Evolutionary conservation across 192 early-diverging fungal genomes (phyloP).

Genomic region (Chytriomyces sp.): DNA sequence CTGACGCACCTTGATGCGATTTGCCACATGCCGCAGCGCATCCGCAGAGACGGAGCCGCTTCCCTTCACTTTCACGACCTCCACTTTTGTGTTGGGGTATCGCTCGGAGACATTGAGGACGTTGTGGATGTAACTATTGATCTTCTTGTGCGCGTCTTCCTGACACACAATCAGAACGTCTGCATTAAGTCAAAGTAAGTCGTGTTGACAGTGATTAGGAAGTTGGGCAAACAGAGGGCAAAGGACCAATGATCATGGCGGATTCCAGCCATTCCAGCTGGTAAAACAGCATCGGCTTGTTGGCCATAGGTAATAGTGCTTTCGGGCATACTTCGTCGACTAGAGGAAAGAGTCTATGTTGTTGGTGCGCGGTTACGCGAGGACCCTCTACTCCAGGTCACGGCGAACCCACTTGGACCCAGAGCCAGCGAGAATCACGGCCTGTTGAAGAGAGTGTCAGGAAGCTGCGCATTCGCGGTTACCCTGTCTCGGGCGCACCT

Average conservation of each 20-base stretch:
- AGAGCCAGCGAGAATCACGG: slow-evolving; percentile 22
- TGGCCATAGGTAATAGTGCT: slow-evolving; percentile 90
- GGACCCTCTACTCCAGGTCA: background rate
- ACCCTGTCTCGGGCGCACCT: background rate
- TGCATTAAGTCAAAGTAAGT: slow-evolving; percentile 37
- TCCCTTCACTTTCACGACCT: slow-evolving; percentile 55
- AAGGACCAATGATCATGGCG: slow-evolving; percentile 64
- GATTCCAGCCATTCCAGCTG: slow-evolving; percentile 91
- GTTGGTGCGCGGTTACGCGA: background rate
- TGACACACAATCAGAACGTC: slow-evolving; percentile 78
- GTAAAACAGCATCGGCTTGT: slow-evolving; percentile 94
- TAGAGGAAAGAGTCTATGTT: slow-evolving; percentile 48
- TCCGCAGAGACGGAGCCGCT: slow-evolving; percentile 74
- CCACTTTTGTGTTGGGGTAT: slow-evolving; percentile 67
- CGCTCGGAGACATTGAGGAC: slow-evolving; percentile 31
- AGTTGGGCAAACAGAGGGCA: background rate
- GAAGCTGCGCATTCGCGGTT: background rate
- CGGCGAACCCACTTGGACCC: slow-evolving; percentile 12
- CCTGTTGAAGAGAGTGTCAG: background rate
- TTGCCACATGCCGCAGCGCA: slow-evolving; percentile 74
- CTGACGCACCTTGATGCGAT: slow-evolving; percentile 75
- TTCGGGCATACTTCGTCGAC: slow-evolving; percentile 85
- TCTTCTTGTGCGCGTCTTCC: slow-evolving; percentile 68
- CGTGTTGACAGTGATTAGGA: slow-evolving; percentile 2
- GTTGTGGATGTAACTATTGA: slow-evolving; percentile 64